Conservation (phyloP, 192 early-diverging fungal genomes). For the Phlyctochytrium bullatum region DNA sequence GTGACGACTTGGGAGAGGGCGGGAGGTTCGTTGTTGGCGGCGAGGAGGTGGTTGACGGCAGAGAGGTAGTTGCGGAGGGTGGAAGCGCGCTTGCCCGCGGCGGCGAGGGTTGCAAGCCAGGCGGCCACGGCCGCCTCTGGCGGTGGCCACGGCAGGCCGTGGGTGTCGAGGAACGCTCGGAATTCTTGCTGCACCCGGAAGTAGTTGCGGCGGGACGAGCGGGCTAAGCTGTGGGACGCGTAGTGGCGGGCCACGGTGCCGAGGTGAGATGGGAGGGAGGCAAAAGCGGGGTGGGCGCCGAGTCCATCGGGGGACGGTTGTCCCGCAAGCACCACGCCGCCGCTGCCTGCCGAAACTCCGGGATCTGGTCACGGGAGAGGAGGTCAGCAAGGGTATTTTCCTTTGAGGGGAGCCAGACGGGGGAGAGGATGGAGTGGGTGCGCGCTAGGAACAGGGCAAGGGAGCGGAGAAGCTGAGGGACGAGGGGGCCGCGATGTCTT, state of each 20-base stretch:
- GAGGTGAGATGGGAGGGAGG: slow-evolving; percentile 1
- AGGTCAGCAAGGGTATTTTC: slow-evolving; percentile 7
- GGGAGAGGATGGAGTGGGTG: slow-evolving; percentile 2
- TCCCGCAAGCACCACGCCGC: no score
- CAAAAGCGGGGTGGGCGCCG: background rate
- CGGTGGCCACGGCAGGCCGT: background rate
- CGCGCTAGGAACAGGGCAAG: slow-evolving; percentile 8
- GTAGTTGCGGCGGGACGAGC: slow-evolving; percentile 7
- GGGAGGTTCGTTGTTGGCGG: background rate
- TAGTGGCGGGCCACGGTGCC: background rate
- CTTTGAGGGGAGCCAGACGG: slow-evolving; percentile 2
- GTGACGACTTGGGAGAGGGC: no score
- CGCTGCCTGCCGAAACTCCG: background rate
- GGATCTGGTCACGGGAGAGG: background rate
- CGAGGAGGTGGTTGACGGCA: background rate
- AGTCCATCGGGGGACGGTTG: background rate
- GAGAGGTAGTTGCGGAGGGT: slow-evolving; percentile 11
- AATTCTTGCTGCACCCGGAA: background rate
- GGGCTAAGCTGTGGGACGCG: slow-evolving; percentile 9
- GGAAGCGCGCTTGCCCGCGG: background rate
- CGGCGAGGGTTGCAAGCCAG: background rate
- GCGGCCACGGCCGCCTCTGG: background rate
- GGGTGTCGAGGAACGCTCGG: background rate
- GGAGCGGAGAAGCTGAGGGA: slow-evolving; percentile 1
- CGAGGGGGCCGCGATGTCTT: no score